phyloP scores from a whole-genome alignment of 257 asterid genomes.

The Nicotiana paniculata region DNA sequence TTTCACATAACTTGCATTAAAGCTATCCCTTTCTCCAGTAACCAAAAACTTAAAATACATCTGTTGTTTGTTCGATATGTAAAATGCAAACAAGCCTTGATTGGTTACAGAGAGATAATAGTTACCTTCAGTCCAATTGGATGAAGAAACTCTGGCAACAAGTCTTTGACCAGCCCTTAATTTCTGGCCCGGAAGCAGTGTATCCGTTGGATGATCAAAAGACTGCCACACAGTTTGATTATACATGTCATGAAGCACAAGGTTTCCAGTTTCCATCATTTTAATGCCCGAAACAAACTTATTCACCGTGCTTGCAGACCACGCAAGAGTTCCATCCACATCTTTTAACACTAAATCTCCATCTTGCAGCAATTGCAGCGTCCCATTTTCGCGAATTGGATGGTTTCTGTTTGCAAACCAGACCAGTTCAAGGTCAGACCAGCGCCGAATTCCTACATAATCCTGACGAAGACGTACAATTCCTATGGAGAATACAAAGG shows the following conservation, averaged over 20 bases:
- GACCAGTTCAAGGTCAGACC: conserved; percentile 33
- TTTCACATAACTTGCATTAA: conserved; percentile 28
- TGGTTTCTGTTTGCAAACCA: conserved; percentile 48
- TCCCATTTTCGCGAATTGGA: conserved; percentile 30
- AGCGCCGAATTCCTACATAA: not conserved
- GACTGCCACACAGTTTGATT: conserved; percentile 39
- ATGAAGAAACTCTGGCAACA: conserved; percentile 24
- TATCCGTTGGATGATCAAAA: conserved; percentile 41
- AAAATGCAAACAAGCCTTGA: conserved; percentile 25
- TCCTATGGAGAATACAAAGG: conserved; percentile 34
- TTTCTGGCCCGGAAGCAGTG: conserved; percentile 32
- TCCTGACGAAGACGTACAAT: conserved; percentile 29
- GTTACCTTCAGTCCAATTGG: conserved; percentile 29
- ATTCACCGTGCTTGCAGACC: conserved; percentile 42
- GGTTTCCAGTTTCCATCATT: conserved; percentile 35
- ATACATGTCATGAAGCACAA: conserved; percentile 23
- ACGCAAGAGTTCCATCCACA: conserved; percentile 28
- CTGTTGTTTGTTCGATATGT: conserved; percentile 20
- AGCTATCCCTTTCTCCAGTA: not conserved
- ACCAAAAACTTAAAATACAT: conserved; percentile 10
- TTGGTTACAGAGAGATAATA: conserved; percentile 12
- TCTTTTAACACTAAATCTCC: conserved; percentile 39
- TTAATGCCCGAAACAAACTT: conserved; percentile 28
- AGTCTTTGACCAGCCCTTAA: conserved; percentile 28
- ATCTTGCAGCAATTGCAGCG: conserved; percentile 23